Percentiles rank a stretch among this genome's conserved stretches.
Conservation (phyloP, 1,284 basidiomycete species). For the Takashimella tepidaria region DNA sequence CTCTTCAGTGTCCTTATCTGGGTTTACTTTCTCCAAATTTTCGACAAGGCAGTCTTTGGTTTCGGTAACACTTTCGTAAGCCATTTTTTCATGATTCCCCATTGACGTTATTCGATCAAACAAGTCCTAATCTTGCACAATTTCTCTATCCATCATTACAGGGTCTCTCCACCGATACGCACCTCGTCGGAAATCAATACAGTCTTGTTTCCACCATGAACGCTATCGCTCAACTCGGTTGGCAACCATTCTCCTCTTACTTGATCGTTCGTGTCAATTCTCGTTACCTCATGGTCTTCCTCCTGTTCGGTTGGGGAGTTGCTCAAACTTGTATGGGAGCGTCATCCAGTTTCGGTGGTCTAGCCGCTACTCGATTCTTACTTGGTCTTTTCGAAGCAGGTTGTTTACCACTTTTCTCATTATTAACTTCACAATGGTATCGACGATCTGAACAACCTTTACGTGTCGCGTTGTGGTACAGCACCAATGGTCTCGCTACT, state of each 20-base stretch:
- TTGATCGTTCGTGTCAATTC: conserved; percentile 40
- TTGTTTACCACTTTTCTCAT: conserved; percentile 45
- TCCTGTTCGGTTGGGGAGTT: conserved; percentile 39
- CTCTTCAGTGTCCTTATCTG: conserved; percentile 26
- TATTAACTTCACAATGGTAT: conserved; percentile 47
- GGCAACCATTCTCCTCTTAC: conserved; percentile 45
- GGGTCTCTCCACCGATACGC: conserved; percentile 31
- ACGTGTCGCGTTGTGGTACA: conserved; percentile 44
- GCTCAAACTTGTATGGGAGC: conserved; percentile 36
- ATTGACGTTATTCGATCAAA: background rate
- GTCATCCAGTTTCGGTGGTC: conserved; percentile 24
- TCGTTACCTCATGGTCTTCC: conserved; percentile 38
- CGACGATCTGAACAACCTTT: conserved; percentile 43
- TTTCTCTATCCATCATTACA: conserved; percentile 6
- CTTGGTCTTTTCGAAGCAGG: conserved; percentile 48
- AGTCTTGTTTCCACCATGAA: conserved; percentile 32
- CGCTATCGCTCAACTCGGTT: conserved; percentile 42
- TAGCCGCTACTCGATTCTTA: conserved; percentile 42
- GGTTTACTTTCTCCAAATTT: conserved; percentile 40
- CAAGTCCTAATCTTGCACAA: background rate
- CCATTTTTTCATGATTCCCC: no score
- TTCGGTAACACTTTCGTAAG: conserved; percentile 8
- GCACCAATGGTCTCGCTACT: conserved; percentile 44
- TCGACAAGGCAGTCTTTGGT: conserved; percentile 34
- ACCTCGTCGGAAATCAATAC: conserved; percentile 32